Evolutionary conservation across 371 early-diverging fungal species (phyloP).

Genomic region (Umbelopsis sp.): DNA sequence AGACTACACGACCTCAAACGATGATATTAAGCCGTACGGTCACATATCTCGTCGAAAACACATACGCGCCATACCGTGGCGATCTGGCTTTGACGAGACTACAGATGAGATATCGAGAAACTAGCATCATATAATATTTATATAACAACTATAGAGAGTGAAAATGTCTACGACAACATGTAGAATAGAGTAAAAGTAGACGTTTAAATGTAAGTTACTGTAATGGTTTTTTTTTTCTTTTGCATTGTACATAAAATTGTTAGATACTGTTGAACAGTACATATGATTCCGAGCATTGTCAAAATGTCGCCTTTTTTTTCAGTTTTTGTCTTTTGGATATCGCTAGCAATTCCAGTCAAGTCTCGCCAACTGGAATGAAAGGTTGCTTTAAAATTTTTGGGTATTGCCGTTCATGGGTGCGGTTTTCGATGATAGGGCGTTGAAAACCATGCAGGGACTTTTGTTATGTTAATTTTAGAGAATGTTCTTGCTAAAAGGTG

Average conservation of each 20-base stretch:
- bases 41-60: slow-evolving; percentile 7
- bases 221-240: background rate
- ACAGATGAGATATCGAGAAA: background rate
- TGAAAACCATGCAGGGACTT: no score
- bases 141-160: no score
- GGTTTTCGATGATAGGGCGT: background rate
- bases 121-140: background rate
- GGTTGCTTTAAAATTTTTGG: background rate
- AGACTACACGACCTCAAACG: background rate
- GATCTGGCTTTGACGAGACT: background rate
- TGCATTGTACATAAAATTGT: background rate
- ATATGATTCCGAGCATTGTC: background rate
- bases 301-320: background rate
- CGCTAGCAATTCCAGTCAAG: background rate
- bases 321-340: no score
- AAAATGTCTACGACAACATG: no score
- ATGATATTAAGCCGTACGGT: background rate
- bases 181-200: no score
- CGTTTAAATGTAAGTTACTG: no score
- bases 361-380: background rate
- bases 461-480: background rate
- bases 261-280: background rate
- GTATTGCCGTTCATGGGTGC: background rate
- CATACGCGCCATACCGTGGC: background rate
- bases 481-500: background rate